Conservation (phyloP, 2,329 filamentous ascomycete species). For the Colletotrichum tamarilloi region DNA sequence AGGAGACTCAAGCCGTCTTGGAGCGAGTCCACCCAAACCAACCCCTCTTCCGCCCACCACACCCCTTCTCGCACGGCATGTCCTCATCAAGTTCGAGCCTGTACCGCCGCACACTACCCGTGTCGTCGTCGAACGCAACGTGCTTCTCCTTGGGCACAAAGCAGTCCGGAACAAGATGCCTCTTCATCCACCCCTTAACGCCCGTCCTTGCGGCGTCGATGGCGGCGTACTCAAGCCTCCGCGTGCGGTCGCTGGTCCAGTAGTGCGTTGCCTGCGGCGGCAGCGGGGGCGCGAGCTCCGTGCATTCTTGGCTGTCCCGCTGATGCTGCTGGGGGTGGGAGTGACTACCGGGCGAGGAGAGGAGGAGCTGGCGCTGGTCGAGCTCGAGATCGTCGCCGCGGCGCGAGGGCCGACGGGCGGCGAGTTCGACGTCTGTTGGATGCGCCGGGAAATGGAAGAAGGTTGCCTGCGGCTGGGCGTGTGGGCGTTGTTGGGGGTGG, state of each 20-base stretch:
- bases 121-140: conserved; percentile 70
- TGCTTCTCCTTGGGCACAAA: conserved; percentile 63
- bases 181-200: conserved; percentile 69
- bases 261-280: conserved; percentile 72
- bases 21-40: conserved; percentile 29
- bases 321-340: conserved; percentile 11
- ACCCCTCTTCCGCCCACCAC: background rate
- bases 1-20: conserved; percentile 21
- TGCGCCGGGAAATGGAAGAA: conserved; percentile 63
- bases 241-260: conserved; percentile 73
- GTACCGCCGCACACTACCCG: conserved; percentile 72
- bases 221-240: conserved; percentile 73
- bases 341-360: background rate
- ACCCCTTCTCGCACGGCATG: conserved; percentile 22
- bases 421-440: conserved; percentile 47
- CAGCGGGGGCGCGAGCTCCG: conserved; percentile 44
- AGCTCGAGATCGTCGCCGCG: conserved; percentile 37
- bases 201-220: conserved; percentile 72
- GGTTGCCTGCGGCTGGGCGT: conserved; percentile 44
- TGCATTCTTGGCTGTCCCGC: conserved; percentile 35
- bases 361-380: conserved; percentile 19
- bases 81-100: conserved; percentile 60
- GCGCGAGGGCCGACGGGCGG: conserved; percentile 4
- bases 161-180: conserved; percentile 69
- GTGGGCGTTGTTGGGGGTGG: conserved; percentile 22